Conservation (phyloP, 2,329 filamentous ascomycete species). For the Tricladium varicosporioides region DNA sequence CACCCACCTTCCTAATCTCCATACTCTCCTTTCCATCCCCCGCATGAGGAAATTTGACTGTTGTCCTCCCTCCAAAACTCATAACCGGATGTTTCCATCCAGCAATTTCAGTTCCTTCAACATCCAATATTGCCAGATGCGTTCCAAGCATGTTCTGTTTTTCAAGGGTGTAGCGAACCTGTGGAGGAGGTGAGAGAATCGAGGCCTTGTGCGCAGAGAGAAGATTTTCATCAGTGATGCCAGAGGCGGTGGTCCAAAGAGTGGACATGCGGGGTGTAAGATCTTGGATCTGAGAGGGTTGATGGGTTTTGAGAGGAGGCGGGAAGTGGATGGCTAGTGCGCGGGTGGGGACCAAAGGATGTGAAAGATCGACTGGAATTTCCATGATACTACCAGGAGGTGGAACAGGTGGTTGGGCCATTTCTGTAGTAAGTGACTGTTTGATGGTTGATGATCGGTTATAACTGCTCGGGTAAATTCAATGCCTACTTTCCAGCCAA, state of each 20-base stretch:
- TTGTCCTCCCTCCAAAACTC: neutral
- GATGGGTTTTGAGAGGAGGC: conserved; percentile 4
- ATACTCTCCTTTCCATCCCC: too few species aligned
- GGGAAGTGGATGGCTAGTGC: conserved; percentile 11
- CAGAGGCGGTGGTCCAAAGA: conserved; percentile 3
- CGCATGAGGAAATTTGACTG: conserved; percentile 2
- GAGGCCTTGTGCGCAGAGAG: conserved; percentile 10
- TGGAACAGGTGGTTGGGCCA: too few species aligned
- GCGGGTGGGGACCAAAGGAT: conserved; percentile 4
- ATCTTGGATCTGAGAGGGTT: conserved; percentile 11
- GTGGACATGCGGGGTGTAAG: conserved; percentile 3
- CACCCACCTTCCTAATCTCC: too few species aligned
- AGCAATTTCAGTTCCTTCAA: conserved; percentile 8
- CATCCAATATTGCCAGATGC: conserved; percentile 10
- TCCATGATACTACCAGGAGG: too few species aligned
- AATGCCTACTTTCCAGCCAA: too few species aligned
- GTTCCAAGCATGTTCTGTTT: conserved; percentile 10
- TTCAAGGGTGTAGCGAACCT: conserved; percentile 6
- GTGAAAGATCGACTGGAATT: too few species aligned
- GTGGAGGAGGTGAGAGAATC: conserved; percentile 4
- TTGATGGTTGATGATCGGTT: too few species aligned
- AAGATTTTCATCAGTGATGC: conserved; percentile 8
- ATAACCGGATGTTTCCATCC: conserved; percentile 9
- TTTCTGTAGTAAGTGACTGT: too few species aligned
- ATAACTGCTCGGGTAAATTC: too few species aligned